Conservation (phyloP, 177 flowering plant genomes). For the Vitis hybrid region DNA sequence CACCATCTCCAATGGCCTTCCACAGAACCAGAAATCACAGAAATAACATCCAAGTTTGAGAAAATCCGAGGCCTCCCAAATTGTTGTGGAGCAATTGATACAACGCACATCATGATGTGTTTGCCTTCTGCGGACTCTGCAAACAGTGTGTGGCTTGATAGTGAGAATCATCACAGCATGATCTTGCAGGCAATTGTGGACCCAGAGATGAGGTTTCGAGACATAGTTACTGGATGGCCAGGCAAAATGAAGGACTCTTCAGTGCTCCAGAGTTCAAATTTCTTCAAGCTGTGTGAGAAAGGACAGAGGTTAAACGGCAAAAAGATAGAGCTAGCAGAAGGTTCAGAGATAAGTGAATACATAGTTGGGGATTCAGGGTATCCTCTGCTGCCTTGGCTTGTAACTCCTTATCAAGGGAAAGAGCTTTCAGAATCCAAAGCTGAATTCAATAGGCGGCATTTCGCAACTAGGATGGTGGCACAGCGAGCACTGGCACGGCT, state of each 20-base stretch:
- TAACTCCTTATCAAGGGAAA: slow-evolving; percentile 70
- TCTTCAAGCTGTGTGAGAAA: slow-evolving; percentile 56
- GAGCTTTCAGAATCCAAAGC: slow-evolving; percentile 37
- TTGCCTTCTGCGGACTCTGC: slow-evolving; percentile 49
- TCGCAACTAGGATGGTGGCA: slow-evolving; percentile 61
- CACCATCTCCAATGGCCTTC: slow-evolving; percentile 80
- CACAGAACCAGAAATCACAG: slow-evolving; percentile 46
- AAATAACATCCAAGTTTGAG: slow-evolving; percentile 64
- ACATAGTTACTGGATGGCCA: slow-evolving; percentile 85
- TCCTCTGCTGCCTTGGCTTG: slow-evolving; percentile 73
- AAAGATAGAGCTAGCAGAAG: slow-evolving; percentile 41
- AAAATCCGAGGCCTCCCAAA: slow-evolving; percentile 77
- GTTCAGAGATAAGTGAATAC: slow-evolving; percentile 63
- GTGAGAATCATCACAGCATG: slow-evolving; percentile 74
- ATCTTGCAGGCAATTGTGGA: slow-evolving; percentile 82
- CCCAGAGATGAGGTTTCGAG: slow-evolving; percentile 75
- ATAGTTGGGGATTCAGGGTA: slow-evolving; percentile 68
- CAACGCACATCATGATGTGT: slow-evolving; percentile 71
- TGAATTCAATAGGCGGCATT: slow-evolving; percentile 74
- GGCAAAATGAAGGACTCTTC: slow-evolving; percentile 63
- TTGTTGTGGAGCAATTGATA: slow-evolving; percentile 85
- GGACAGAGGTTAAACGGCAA: slow-evolving; percentile 69
- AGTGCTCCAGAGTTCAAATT: slow-evolving; percentile 52
- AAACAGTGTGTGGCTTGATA: slow-evolving; percentile 59
- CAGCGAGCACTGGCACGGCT: slow-evolving; percentile 69